Evolutionary conservation across 139 green algal species (phyloP), one percentile per base, ranked within the genome.

Genomic region (Picochlorum sp.): DNA sequence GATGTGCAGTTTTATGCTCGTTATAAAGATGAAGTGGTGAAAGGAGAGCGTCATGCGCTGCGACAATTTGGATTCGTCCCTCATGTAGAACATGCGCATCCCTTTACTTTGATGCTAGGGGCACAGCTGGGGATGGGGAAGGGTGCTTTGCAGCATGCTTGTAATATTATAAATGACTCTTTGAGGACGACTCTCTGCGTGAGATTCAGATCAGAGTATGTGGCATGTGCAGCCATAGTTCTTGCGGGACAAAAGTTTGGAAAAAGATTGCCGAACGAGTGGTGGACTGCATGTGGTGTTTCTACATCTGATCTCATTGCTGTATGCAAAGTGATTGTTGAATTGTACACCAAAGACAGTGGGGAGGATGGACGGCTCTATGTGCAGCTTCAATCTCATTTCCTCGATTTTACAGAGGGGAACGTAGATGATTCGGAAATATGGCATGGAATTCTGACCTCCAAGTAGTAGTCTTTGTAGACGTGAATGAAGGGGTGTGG

Each of bases 61-160:
- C 79, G 81, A 26, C 70, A 75, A 5, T 87, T 94, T 63, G 86
- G 86, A 14, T 94, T 94, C 60, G 76, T 95, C 8, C 61, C 81
- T 32, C 82, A 95, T 63, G 81, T 88, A 36, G 84, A 95, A 50
- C 89, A 95, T 61, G 89, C 89, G 1, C 89, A 97, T 74, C 94
- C 90, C 61, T 86, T 86, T 41, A 64, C 94, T 25, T 77, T 95
- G 55, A 89, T 78, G 64, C 89, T 90, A 57, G 59, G 84, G 20
- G 35, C 81, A 36, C 26, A 79, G 28, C 69, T 95, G 28, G 24
- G 52, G 7, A 54, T 70, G 26, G 28, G 61, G 60, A 56, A 70
- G 32, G 33, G 18, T 22, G 31, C 84, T 12, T 51, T 82, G 56
- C 85, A 96, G 54, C 66, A 84, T 36, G 81, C 82, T 0, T 96